Base-by-base conservation (phyloP, 768 basidiomycete species). In the Paxillus ammoniavirescens region DNA sequence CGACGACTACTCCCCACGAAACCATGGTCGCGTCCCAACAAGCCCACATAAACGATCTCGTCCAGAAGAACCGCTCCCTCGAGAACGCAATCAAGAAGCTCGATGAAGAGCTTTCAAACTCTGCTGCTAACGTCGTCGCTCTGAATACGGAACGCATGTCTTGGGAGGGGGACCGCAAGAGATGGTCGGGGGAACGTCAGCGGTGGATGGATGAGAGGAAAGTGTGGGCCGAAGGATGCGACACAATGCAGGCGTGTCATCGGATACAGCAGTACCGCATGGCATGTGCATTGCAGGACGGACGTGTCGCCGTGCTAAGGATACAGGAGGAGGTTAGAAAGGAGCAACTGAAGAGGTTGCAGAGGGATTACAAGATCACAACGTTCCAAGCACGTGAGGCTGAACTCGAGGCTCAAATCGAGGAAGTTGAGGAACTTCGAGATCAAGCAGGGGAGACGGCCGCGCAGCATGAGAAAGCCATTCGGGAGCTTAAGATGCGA, bases 21-120 rank as follows among this genome's bases (percentile, higher is more conserved):
- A 76, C 82, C 21, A 74, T 87, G 61, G 81, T 82, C 56, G 75
- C 82, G 23, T 77, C 83, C 4, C 81, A 86, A 65, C 83, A 83
- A 54, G 69, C 76, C 2, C 87, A 90, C 65, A 88, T 91, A 47
- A 79, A 85, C 46, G 86, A 91, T 41, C 80, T 91, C 49, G 85
- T 89, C 2, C 80, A 86, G 57, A 77, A 82, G 56, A 86, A 81
- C 61, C 82, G 82, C 23, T 80, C 79, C 0, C 77, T 88, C 49
- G 86, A 88, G 52, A 79, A 83, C 55, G 78, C 77, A 4, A 77
- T 78, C 67, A 79, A 79, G 59, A 81, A 78, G 42, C 77, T 89
- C 35, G 63, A 70, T 14, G 77, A 79, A 21, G 79, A 83, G 40
- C 60, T 84, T 30, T 67, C 72, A 44, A 77, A 75, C 43, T 63